Base-by-base conservation (phyloP, 495 filamentous ascomycete genomes). In the Neurospora sp. region DNA sequence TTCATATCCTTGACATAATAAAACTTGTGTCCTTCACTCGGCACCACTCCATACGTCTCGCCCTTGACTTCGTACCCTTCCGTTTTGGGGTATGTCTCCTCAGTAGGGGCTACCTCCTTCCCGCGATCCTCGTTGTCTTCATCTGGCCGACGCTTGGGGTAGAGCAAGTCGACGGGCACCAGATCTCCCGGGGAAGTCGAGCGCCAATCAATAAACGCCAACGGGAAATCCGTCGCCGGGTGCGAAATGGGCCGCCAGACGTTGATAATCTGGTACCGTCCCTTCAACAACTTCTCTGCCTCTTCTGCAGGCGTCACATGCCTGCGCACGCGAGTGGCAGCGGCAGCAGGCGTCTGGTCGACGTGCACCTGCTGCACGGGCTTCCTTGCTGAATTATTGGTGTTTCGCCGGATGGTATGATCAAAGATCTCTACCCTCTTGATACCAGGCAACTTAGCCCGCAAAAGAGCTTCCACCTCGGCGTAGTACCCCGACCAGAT, bases 1-100 rank as follows among this genome's bases (percentile, higher is more conserved):
- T 80, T 86, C 91, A 96, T 93, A 12, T 92, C 93, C 75, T 90
- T 92, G 85, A 90, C 89, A 77, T 97, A 97, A 74, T 89, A 89
- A 88, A 92, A 95, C 80, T 84, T 81, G 80, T 93, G 89, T 3
- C 72, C 76, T 10, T 85, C 81, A 70, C 85, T 89, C 38, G 86
- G 88, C 76, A 82, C 80, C 16, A 97, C 91, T 0, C 85, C 87
- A 65, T 90, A 90, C 18, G 91, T 94, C 83, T 92, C 91, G 0
- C 93, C 84, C 41, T 80, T 78, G n/a, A 82, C 78, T 73, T 84
- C 83, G 72, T 86, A 86, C 31, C 83, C 84, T 18, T 82, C 82
- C 1, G 78, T 80, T 1, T 74, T 78, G 10, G 44, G 68, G 39
- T 69, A 69, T 35, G 53, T 77, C 1, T 74, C 70, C 69, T 76